Conservation (phyloP, 2,329 filamentous ascomycete species). For the Exophiala calicioides region DNA sequence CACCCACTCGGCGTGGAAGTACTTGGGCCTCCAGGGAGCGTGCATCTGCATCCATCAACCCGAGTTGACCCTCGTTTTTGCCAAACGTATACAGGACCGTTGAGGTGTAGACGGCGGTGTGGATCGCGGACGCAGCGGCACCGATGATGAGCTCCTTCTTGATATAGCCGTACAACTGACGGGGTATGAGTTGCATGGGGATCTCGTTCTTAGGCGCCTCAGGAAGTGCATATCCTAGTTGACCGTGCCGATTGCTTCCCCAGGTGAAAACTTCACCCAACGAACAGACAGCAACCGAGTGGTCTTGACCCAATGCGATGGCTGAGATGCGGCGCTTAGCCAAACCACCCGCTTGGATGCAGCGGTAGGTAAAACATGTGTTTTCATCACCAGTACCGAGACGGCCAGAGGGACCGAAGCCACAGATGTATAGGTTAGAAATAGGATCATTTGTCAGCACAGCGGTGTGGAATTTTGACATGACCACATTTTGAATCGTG, state of each 20-base stretch:
- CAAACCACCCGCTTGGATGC: slow-evolving; percentile 73
- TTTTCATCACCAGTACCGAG: slow-evolving; percentile 87
- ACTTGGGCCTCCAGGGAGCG: slow-evolving; percentile 82
- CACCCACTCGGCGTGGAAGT: slow-evolving; percentile 81
- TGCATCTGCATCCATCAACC: slow-evolving; percentile 91
- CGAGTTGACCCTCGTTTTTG: slow-evolving; percentile 91
- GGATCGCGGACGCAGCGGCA: slow-evolving; percentile 82
- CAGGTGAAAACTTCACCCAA: slow-evolving; percentile 91
- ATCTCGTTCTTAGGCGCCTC: slow-evolving; percentile 68
- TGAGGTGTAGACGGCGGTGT: slow-evolving; percentile 84
- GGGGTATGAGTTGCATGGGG: slow-evolving; percentile 75
- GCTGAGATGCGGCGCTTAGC: slow-evolving; percentile 71
- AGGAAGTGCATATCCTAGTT: slow-evolving; percentile 82
- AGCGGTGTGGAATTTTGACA: slow-evolving; percentile 91
- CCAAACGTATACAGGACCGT: slow-evolving; percentile 89
- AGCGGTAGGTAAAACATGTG: slow-evolving; percentile 81
- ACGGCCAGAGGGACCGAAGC: slow-evolving; percentile 85
- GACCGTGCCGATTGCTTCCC: slow-evolving; percentile 83
- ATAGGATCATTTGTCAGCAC: slow-evolving; percentile 83
- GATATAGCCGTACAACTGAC: slow-evolving; percentile 86
- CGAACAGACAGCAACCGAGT: slow-evolving; percentile 81
- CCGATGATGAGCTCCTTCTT: slow-evolving; percentile 83
- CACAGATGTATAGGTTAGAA: slow-evolving; percentile 89
- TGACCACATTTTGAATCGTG: slow-evolving; percentile 74
- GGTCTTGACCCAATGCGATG: slow-evolving; percentile 88